Evolutionary conservation across 2,329 filamentous ascomycete genomes (phyloP), one percentile per base, ranked within the genome.

Genomic region (Ophiobolus disseminans): DNA sequence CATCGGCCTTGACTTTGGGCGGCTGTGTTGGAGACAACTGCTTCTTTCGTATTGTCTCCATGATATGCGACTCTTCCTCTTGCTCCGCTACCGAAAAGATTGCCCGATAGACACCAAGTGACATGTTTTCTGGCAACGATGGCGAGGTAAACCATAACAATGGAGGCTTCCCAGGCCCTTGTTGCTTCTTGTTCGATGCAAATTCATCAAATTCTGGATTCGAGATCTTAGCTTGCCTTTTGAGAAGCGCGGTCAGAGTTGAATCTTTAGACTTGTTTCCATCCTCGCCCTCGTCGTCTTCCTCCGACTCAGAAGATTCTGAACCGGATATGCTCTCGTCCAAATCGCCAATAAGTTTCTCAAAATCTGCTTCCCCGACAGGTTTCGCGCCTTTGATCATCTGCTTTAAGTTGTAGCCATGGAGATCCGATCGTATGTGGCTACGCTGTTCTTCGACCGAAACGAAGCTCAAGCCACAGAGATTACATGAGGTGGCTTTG

Each of bases 321-420:
- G 91, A 96, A 11, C 95, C 94, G 1, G 94, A 97, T 50, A 95
- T 82, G 65, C 89, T 94, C 78, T 99, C 93, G 61, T 97, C 90
- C 25, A 99, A 78, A 50, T 94, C 85, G 60, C 86, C 90, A 6
- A 97, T 81, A 5, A 97, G 80, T 68, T 87, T 90, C 69, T 94
- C 90, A 60, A 99, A 99, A 25, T 96, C 91, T 6, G 69, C 72
- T 67, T 99, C 94, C 1, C 85, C 84, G 1, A 97, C 87, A 0
- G 89, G 75, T 8, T 81, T 82, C 48, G 81, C 80, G 0, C 90
- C 90, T 37, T 90, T 86, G 47, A 96, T 77, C 77, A 90, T 96
- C 69, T 93, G 89, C 75, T 96, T 97, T 53, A 97, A 76, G 70
- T 99, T 99, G 76, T 97, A 99, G 57, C 88, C 84, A 72, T 99